Base-by-base conservation (phyloP, 345 rosid genomes). In the Arabidopsis arenosa region DNA sequence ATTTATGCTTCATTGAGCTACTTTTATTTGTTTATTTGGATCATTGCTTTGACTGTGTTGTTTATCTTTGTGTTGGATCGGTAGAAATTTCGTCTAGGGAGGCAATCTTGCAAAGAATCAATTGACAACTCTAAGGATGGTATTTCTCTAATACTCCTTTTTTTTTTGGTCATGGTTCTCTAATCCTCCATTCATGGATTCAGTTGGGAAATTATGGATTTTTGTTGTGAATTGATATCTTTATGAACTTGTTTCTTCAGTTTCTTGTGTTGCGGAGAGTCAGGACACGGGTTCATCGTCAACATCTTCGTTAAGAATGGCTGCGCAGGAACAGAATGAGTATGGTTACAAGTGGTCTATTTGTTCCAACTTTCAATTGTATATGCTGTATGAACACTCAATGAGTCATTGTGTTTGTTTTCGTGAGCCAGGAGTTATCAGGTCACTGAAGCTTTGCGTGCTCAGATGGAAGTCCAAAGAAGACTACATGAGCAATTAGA, bases 391-490 rank as follows among this genome's bases (percentile, higher is more conserved):
- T 76, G 59, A 63, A 43, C 43, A 17, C 2, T 45, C 9, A 18
- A 18, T 18, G 21, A 18, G 21, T 18, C 21, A 2, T 45, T 55
- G 14, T 17, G 13, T 40, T 14, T 28, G 15, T 74, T 76, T 74
- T 72, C 14, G 66, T 66, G 80, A 70, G 72, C 63, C 86, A 92
- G 97, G 63, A 88, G 95, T 74, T 86, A 74, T 80, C 92, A 87
- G 83, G 97, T 94, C 18, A 92, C 92, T 5, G 98, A 94, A 84
- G 98, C 98, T 70, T 80, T 94, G 76, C 83, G 96, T 67, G 92
- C 88, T 5, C 98, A 94, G 81, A 92, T 94, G 98, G 98, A 94
- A 90, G 96, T 94, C 62, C 98, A 94, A 75, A 76, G 95, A 74
- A 86, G 93, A 83, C 84, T 94, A 55, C 97, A 92, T 51, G 97